Evolutionary conservation across 805 yeast species (phyloP).

Genomic region (Candida rishiriensis): DNA sequence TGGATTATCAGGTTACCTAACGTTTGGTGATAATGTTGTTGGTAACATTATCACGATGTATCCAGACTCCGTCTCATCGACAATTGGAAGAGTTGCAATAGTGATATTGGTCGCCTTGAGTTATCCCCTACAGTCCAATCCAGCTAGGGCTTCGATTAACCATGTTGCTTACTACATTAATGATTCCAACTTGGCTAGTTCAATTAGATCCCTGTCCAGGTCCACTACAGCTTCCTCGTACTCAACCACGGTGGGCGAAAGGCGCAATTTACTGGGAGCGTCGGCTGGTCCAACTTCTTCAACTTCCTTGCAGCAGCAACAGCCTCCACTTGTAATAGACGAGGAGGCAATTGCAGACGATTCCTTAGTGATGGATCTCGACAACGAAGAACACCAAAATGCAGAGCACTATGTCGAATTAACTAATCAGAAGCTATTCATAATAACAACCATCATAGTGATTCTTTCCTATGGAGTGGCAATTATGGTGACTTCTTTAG

Average conservation of each 20-base stretch:
- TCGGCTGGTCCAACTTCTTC: constrained; percentile 5
- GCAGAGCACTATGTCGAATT: constrained; percentile 19
- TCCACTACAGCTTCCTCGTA: constrained; percentile 15
- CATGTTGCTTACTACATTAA: constrained; percentile 57
- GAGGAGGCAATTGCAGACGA: constrained; percentile 15
- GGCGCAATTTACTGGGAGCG: constrained; percentile 9
- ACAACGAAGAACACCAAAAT: constrained; percentile 10
- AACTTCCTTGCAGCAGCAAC: background rate
- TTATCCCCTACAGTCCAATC: constrained; percentile 89
- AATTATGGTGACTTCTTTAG: constrained; percentile 63
- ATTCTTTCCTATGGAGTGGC: constrained; percentile 60
- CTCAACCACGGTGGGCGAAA: constrained; percentile 10
- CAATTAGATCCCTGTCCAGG: constrained; percentile 18
- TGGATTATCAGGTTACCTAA: constrained; percentile 78
- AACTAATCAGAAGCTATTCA: constrained; percentile 27
- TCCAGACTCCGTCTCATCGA: constrained; percentile 58
- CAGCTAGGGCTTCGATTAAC: constrained; percentile 77
- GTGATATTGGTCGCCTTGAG: constrained; percentile 76
- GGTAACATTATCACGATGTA: constrained; percentile 82
- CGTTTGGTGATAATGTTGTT: constrained; percentile 75
- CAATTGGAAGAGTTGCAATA: constrained; percentile 76
- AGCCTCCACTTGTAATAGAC: background rate
- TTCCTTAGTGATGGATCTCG: constrained; percentile 11
- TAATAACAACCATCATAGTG: constrained; percentile 43
- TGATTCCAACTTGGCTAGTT: constrained; percentile 18